phyloP scores from a whole-genome alignment of 768 basidiomycete genomes.

The Lactarius hatsudake region DNA sequence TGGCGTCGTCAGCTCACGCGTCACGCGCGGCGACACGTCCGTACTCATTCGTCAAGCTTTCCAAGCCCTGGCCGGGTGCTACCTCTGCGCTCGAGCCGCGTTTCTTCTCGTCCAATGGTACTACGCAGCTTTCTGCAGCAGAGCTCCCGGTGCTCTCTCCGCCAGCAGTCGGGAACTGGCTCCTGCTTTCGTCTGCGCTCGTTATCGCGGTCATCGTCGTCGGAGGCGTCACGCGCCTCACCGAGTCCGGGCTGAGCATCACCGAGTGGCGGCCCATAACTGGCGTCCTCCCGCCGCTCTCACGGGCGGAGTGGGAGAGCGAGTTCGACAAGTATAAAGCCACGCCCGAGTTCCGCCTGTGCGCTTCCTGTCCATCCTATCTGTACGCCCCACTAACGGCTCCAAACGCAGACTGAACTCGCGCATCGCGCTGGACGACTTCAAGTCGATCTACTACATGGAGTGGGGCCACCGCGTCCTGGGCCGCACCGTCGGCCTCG shows the following conservation, averaged over 20 bases:
- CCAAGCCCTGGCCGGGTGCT: conserved; percentile 14
- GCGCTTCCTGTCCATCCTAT: conserved; percentile 35
- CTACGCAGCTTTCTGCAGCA: conserved; percentile 22
- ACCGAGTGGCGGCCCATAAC: conserved; percentile 97
- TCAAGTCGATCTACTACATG: conserved; percentile 97
- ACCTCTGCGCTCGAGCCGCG: conserved; percentile 33
- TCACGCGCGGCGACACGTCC: background rate
- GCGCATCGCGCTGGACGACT: conserved; percentile 81
- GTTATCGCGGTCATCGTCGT: conserved; percentile 93
- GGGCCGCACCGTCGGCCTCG: conserved; percentile 80
- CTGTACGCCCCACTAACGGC: background rate
- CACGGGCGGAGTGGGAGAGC: conserved; percentile 68
- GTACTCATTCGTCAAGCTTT: background rate
- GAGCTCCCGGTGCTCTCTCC: conserved; percentile 58
- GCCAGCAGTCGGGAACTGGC: conserved; percentile 77
- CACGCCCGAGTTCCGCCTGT: conserved; percentile 96
- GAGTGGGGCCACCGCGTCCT: conserved; percentile 96
- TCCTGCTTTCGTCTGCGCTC: conserved; percentile 77
- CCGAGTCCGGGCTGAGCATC: conserved; percentile 96
- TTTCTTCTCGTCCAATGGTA: conserved; percentile 40
- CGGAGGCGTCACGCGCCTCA: conserved; percentile 93
- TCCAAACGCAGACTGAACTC: conserved; percentile 69
- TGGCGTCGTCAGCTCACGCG: background rate
- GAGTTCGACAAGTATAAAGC: conserved; percentile 94
- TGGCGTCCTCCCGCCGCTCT: conserved; percentile 82